Base-by-base conservation (phyloP, 2,329 filamentous ascomycete genomes). In the Myriosclerotinia curreyana region DNA sequence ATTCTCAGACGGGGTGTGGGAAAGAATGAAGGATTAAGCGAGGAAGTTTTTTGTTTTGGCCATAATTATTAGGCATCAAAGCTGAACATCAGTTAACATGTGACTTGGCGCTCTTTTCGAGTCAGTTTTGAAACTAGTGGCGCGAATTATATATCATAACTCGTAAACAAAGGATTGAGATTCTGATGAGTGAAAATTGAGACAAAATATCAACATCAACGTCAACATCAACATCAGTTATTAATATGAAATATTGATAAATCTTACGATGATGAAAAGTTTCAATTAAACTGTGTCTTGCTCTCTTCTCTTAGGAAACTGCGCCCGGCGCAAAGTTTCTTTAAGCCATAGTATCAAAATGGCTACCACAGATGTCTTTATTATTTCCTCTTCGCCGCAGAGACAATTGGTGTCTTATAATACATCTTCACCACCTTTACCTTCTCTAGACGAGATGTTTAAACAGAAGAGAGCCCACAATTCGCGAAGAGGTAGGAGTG, bases 391-490 rank as follows among this genome's bases (percentile, higher is more conserved):
- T 34, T 67, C 69, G 25, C 74, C 65, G 65, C 66, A 63, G 28
- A 66, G 65, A 55, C 42, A 63, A 31, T 66, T 70, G 58, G 49
- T 42, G 28, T 59, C 62, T 28, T 73, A 58, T 68, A 64, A 55
- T 38, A 69, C 71, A 67, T 70, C 72, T 49, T 74, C 71, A 56
- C 75, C 68, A 69, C 74, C 66, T 68, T 78, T 77, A 2, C 84
- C 84, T 3, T 79, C 83, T 0, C 73, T 86, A 0, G 76, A 77
- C 46, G 79, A 85, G 3, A 72, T 86, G 12, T 68, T 82, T 1
- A 75, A 77, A 15, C 22, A 28, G 3, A 79, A 77, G 61, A 72
- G 66, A 44, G 67, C 77, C 3, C 50, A 75, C 1, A 22, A 28
- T 53, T 66, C 79, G 12, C 72, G 71, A 49, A 77, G 72, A 49